Percentiles rank a stretch among this genome's conserved stretches.
Evolutionary conservation across 1,139 yeast species (phyloP).

Genomic region (Geotrichum citri-aurantii): DNA sequence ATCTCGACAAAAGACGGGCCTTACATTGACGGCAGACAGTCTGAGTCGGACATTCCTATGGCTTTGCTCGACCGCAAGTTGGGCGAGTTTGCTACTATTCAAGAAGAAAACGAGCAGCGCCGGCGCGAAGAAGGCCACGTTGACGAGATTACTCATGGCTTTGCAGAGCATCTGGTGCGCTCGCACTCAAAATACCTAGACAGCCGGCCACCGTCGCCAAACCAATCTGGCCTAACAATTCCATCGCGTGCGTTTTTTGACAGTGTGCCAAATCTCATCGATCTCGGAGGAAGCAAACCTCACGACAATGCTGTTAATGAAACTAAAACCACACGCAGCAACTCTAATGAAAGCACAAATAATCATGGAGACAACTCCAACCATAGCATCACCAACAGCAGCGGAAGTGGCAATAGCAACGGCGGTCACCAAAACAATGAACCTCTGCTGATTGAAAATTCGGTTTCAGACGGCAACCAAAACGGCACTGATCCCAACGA

Average conservation of each 20-base stretch:
- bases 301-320: background rate
- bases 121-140: background rate
- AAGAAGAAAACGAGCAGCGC: slow-evolving; percentile 22
- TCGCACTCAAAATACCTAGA: slow-evolving; percentile 10
- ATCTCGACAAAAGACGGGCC: slow-evolving; percentile 8
- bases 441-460: background rate
- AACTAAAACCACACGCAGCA: background rate
- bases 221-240: slow-evolving; percentile 2
- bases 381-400: background rate
- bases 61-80: slow-evolving; percentile 26
- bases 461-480: background rate
- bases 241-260: slow-evolving; percentile 4
- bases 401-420: background rate
- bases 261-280: background rate
- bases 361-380: background rate
- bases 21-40: slow-evolving; percentile 1
- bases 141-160: slow-evolving; percentile 6
- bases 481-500: slow-evolving; percentile 25
- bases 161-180: slow-evolving; percentile 15
- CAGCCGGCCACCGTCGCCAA: slow-evolving; percentile 11
- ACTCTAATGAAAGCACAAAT: background rate
- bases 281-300: background rate
- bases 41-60: slow-evolving; percentile 25
- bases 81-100: slow-evolving; percentile 22
- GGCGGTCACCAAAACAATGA: background rate